Evolutionary conservation across 2,329 filamentous ascomycete genomes (phyloP), one percentile per base, ranked within the genome.

Genomic region (Ciborinia camelliae): DNA sequence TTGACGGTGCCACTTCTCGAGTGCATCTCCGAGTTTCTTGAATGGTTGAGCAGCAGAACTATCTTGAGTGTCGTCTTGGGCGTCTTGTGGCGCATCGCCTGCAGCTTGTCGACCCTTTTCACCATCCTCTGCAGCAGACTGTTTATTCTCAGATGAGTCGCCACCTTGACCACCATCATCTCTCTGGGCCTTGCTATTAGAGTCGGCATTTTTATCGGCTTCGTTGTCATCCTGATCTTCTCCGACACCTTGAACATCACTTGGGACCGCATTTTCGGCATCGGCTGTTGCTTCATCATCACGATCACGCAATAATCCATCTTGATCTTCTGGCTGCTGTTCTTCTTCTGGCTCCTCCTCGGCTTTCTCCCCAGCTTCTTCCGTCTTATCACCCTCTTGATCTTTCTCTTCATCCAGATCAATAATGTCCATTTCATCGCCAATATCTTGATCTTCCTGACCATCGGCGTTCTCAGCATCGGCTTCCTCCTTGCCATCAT

Each of bases 1-100:
- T 73, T 92, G 91, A 65, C 91, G 86, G 76, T 98, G 93, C 91
- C 93, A 99, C 71, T 89, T 86, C 76, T 98, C 93, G 39, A 99
- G 82, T 7, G 92, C 90, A 78, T 99, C 92, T 28, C 95, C 95
- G 37, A 99, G 85, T 74, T 97, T 96, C 79, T 95, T 95, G 82
- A 97, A 97, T 1, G 92, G 90, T 70, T 95, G 86, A 53, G 81
- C 79, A 60, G 84, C 76, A 6, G 74, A 72, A 30, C 76, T 76
- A 45, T 80, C 76, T 69, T 81, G 75, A 20, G 76, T 74, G 20
- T 77, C 74, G 39, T 75, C 70, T 39, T 71, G 67, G 2, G 73
- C 65, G 58, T 78, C 70, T 63, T 75, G 72, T 41, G 74, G 77
- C 47, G 77, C 78, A 62, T 79, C 76, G 14, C 77, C 75, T 35